Evolutionary conservation across 352 stramenopile genomes (phyloP), one percentile per base, ranked within the genome.

Genomic region (Phytophthora kernoviae): DNA sequence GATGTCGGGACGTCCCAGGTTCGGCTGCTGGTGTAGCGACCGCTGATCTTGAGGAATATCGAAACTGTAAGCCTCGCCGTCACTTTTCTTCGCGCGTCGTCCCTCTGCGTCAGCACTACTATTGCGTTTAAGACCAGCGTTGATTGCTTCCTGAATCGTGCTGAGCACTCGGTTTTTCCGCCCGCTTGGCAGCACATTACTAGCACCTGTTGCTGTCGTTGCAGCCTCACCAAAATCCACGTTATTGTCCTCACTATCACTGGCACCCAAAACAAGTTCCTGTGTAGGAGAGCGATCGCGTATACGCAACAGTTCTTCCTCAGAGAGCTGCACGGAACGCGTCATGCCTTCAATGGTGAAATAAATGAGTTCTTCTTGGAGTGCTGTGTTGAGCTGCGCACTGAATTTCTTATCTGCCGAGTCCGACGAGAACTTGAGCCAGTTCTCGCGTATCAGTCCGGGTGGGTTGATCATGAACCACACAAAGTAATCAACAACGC

Each of bases 281-380:
- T 80, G 78, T 2, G 75, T 87, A 5, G 76, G 74, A 24, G 80
- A 90, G 10, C 61, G 74, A 27, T 83, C 65, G 1, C 73, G 72
- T 32, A 70, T 52, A 5, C 63, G 65, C 26, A 85, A 40, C 1
- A 90, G 62, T 20, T 91, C 84, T 11, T 89, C 81, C 37, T 93
- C 85, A 3, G 82, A 77, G 17, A 84, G 62, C 21, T 91, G 73
- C 27, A 96, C 72, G 5, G 89, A 81, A 10, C 77, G 73, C 20
- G 79, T 90, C 83, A 96, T 96, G 9, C 89, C 86, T 26, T 91
- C 80, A 33, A 94, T 94, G n/a, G 89, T 96, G 55, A 93, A 96
- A 50, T 93, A 93, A 42, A 97, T 90, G 21, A 97, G 76, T 46
- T 97, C 89, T 18, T 87, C 79, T 60, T 94, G 84, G 7, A 97